Conservation (phyloP, 257 asterid species). For the Catharanthus roseus region DNA sequence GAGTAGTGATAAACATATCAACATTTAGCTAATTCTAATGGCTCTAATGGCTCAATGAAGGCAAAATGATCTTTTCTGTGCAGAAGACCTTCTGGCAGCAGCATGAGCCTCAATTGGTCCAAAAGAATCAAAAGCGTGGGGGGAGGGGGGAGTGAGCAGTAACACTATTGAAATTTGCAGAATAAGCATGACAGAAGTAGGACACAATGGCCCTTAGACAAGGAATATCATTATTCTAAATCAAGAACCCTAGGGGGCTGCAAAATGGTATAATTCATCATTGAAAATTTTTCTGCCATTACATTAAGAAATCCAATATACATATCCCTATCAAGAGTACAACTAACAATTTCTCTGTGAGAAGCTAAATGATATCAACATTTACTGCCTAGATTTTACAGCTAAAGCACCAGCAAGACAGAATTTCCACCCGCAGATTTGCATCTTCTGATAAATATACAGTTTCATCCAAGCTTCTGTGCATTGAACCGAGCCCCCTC, state of each 20-base stretch:
- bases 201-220: not conserved
- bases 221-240: not conserved
- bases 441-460: conserved; percentile 36
- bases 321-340: conserved; percentile 19
- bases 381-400: conserved; percentile 52
- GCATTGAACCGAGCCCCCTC: conserved; percentile 20
- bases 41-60: too few species aligned
- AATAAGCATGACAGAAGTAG: not conserved
- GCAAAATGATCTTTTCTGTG: too few species aligned
- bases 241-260: not conserved
- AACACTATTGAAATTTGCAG: not conserved
- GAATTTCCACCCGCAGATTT: conserved; percentile 28
- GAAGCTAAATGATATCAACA: conserved; percentile 58
- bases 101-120: too few species aligned
- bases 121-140: too few species aligned
- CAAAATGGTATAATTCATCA: conserved; percentile 16
- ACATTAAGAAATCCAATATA: conserved; percentile 10
- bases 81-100: too few species aligned
- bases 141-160: not conserved
- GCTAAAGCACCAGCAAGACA: conserved; percentile 32
- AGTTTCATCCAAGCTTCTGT: conserved; percentile 20
- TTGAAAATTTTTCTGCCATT: not conserved
- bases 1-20: too few species aligned
- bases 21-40: too few species aligned
- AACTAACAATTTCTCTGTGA: conserved; percentile 25